phyloP scores from a whole-genome alignment of 1,139 yeast genomes.

The Yamadazyma mexicana region DNA sequence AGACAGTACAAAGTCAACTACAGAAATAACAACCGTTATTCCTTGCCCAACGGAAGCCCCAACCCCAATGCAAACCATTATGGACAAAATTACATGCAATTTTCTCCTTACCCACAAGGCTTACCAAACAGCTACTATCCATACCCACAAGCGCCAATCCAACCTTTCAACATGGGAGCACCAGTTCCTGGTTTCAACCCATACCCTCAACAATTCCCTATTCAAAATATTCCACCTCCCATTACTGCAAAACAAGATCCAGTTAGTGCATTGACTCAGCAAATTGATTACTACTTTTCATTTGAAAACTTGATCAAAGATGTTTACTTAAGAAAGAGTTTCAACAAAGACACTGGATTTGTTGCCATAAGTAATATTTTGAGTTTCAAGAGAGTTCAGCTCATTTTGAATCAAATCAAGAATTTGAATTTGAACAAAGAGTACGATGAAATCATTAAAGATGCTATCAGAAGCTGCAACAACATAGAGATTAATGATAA shows the following conservation, averaged over 20 bases:
- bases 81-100: constrained; percentile 13
- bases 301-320: constrained; percentile 85
- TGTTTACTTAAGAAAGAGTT: constrained; percentile 71
- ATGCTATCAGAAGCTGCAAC: constrained; percentile 34
- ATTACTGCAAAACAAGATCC: constrained; percentile 52
- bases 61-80: constrained; percentile 4
- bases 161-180: constrained; percentile 8
- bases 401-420: constrained; percentile 44
- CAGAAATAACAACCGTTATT: constrained; percentile 16
- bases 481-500: constrained; percentile 40
- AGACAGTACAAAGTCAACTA: constrained; percentile 17
- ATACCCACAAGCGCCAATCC: constrained; percentile 7
- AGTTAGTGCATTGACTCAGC: constrained; percentile 53
- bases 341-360: constrained; percentile 69
- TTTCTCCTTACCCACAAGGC: constrained; percentile 15
- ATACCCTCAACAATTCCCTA: constrained; percentile 7
- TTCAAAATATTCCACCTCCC: constrained; percentile 45
- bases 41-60: constrained; percentile 10
- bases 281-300: constrained; percentile 86
- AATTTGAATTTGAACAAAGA: constrained; percentile 29
- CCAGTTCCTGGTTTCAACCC: constrained; percentile 10
- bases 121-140: constrained; percentile 16
- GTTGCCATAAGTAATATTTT: constrained; percentile 64
- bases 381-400: constrained; percentile 71
- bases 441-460: constrained; percentile 28